Evolutionary conservation across 441 rosid genomes (phyloP).

Genomic region (Arabidopsis lyrata): DNA sequence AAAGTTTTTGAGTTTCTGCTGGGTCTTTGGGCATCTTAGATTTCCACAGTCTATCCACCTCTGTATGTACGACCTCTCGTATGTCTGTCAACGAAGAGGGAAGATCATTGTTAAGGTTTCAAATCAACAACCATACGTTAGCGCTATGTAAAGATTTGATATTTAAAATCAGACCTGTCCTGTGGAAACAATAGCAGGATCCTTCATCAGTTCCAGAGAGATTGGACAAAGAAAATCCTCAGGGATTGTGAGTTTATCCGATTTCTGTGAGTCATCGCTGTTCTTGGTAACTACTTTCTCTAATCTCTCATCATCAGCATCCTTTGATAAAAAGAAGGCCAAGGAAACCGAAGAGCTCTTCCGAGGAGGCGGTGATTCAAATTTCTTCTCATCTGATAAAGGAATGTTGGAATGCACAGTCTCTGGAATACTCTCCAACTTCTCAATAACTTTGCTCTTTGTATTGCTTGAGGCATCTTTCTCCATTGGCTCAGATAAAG

Average conservation of each 20-base stretch:
- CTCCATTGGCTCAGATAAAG: conserved; percentile 45
- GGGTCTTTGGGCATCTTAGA: conserved; percentile 87
- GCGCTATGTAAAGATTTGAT: background rate
- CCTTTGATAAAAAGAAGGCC: conserved; percentile 46
- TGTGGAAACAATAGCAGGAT: conserved; percentile 89
- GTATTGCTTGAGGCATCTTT: conserved; percentile 42
- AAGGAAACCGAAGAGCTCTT: conserved; percentile 46
- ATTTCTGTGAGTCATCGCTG: conserved; percentile 58
- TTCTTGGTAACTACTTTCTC: conserved; percentile 50
- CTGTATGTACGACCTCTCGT: conserved; percentile 89
- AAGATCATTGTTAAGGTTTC: conserved; percentile 31
- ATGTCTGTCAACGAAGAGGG: conserved; percentile 64
- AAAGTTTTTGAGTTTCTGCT: conserved; percentile 78
- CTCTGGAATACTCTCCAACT: conserved; percentile 43
- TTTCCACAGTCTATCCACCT: conserved; percentile 96
- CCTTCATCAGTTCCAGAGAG: conserved; percentile 87
- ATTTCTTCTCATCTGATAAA: conserved; percentile 36
- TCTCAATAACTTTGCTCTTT: conserved; percentile 49
- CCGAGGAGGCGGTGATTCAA: conserved; percentile 40
- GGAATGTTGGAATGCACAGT: conserved; percentile 38
- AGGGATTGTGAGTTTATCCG: conserved; percentile 62
- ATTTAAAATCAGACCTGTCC: conserved; percentile 68
- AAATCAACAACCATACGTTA: background rate
- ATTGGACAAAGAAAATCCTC: conserved; percentile 88
- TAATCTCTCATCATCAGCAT: conserved; percentile 47